These are phyloP conservation scores for Tricholoma hemisulphureum DNA, from an alignment of 768 basidiomycete species.

Conservation along the genomic window DNA sequence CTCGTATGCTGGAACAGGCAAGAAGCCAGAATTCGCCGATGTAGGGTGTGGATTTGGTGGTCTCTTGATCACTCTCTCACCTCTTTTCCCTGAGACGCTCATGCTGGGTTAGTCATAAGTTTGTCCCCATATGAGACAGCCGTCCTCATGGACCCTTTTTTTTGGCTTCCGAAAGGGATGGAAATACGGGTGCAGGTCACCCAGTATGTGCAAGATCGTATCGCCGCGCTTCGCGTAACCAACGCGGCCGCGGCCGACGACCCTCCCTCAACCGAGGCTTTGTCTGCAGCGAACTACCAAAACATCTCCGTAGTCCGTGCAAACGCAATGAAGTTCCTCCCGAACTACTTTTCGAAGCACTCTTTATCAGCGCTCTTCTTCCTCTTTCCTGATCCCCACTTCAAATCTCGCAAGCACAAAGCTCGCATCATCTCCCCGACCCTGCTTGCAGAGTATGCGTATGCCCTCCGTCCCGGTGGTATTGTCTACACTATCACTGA, in stretches of 20 bases:
- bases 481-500: conserved; percentile 98
- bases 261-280: conserved; percentile 24
- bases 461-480: conserved; percentile 88
- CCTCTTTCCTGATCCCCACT: conserved; percentile 98
- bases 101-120: conserved; percentile 89
- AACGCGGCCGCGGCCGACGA: conserved; percentile 47
- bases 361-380: conserved; percentile 95
- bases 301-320: conserved; percentile 94
- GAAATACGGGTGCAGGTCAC: conserved; percentile 97
- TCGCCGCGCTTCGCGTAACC: conserved; percentile 83
- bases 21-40: conserved; percentile 90
- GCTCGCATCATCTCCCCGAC: conserved; percentile 97
- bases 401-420: conserved; percentile 98
- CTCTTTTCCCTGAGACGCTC: conserved; percentile 84
- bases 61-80: conserved; percentile 83
- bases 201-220: conserved; percentile 93
- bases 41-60: conserved; percentile 99
- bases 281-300: conserved; percentile 54
- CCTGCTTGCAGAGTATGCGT: conserved; percentile 96
- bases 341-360: conserved; percentile 90
- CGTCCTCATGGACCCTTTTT: conserved; percentile 10
- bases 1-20: conserved; percentile 52
- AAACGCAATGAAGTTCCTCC: conserved; percentile 98
- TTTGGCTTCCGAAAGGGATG: conserved; percentile 58
- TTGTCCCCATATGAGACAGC: neutral